Evolutionary conservation across 1,139 yeast species (phyloP).

Genomic region (Lodderomyces metapsilosis): DNA sequence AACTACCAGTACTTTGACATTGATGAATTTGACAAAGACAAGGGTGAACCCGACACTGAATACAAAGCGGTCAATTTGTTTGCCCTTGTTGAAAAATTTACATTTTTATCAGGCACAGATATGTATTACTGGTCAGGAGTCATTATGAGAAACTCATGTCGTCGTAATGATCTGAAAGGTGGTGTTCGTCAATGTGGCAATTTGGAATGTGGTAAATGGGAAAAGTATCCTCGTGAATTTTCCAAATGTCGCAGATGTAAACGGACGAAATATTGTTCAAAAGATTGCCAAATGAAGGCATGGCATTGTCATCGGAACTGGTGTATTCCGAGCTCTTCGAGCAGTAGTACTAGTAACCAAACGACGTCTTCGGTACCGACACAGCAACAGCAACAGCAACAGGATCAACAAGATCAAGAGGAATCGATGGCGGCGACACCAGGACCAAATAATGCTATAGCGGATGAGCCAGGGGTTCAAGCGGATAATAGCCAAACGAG

Average conservation of each 20-base stretch:
- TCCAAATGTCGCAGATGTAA: slow-evolving; percentile 94
- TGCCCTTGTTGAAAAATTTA: slow-evolving; percentile 89
- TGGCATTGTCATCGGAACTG: slow-evolving; percentile 94
- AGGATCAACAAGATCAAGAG: not conserved
- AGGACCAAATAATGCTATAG: not conserved
- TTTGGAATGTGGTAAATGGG: slow-evolving; percentile 96
- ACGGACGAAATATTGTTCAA: slow-evolving; percentile 90
- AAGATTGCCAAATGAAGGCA: slow-evolving; percentile 87
- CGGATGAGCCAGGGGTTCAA: not conserved
- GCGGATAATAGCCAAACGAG: too few species aligned
- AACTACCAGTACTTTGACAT: slow-evolving; percentile 55
- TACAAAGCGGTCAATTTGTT: slow-evolving; percentile 68
- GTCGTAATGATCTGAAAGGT: slow-evolving; percentile 81
- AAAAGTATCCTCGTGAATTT: slow-evolving; percentile 81
- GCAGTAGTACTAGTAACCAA: slow-evolving; percentile 9
- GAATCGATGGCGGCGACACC: not conserved
- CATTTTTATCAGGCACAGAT: slow-evolving; percentile 70
- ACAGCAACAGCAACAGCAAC: too few species aligned
- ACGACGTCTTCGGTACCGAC: not conserved
- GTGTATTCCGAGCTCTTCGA: slow-evolving; percentile 61
- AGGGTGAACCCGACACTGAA: slow-evolving; percentile 50
- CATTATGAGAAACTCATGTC: slow-evolving; percentile 91
- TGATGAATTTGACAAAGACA: slow-evolving; percentile 46
- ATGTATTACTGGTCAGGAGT: slow-evolving; percentile 97
- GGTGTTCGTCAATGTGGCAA: slow-evolving; percentile 96